These are phyloP conservation scores for Fagus crenata DNA, from an alignment of 306 rosid species.

Conservation along the genomic window DNA sequence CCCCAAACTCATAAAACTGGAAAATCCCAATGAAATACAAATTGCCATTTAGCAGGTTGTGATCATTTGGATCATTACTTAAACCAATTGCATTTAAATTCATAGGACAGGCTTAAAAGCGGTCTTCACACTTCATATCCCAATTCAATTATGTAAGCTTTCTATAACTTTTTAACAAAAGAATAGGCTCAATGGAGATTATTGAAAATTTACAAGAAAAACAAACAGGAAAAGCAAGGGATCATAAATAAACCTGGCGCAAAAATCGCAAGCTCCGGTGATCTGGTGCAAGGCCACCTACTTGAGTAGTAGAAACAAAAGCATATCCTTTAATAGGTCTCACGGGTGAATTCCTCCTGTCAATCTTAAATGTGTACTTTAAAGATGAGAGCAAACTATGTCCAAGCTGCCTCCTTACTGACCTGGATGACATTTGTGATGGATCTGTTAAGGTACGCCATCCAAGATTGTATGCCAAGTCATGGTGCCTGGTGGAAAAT, in stretches of 20 bases:
- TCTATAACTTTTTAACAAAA: background rate
- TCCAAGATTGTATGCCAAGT: constrained; percentile 81
- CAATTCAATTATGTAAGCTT: background rate
- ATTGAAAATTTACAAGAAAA: background rate
- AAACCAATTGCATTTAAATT: background rate
- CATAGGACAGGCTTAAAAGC: background rate
- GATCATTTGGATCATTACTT: background rate
- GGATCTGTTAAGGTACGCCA: constrained; percentile 94
- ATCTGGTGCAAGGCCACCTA: constrained; percentile 96
- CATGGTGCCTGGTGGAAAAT: constrained; percentile 75
- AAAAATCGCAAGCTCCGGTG: constrained; percentile 72
- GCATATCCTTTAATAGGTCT: constrained; percentile 89
- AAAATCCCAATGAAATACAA: background rate
- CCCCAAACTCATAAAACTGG: constrained; percentile 8
- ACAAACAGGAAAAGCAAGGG: constrained; percentile 17
- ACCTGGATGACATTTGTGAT: constrained; percentile 80
- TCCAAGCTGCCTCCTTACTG: constrained; percentile 98
- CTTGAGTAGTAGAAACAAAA: constrained; percentile 79
- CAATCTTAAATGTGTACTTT: constrained; percentile 78
- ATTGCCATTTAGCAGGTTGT: background rate
- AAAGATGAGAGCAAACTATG: constrained; percentile 82
- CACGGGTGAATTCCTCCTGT: constrained; percentile 73
- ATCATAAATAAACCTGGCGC: constrained; percentile 65
- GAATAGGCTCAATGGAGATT: background rate
- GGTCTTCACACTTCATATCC: background rate